Evolutionary conservation across 2,329 filamentous ascomycete genomes (phyloP), one percentile per base, ranked within the genome.

Genomic region (Exophiala viscosa): DNA sequence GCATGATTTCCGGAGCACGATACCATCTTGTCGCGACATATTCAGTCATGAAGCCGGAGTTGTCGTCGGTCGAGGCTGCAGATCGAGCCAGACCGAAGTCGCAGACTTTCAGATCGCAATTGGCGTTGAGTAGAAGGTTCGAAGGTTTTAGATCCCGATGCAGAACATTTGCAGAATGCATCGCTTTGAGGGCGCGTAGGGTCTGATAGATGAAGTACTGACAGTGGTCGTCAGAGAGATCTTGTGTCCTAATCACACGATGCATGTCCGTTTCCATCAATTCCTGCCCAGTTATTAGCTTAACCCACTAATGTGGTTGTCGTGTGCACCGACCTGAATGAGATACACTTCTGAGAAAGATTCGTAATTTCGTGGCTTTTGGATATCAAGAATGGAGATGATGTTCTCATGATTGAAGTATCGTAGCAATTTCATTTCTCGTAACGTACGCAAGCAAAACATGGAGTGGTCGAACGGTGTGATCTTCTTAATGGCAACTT

Each of bases 21-120:
- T 99, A 99, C 93, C 93, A 99, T 66, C 93, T 86, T 42, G 93
- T 99, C 46, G 93, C 93, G 52, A 99, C 93, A 70, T 99, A 99
- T 95, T 99, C 93, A 13, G 93, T 99, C 93, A 99, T 99, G 82
- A 99, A 99, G 17, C 93, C 93, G n/a, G 92, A 96, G 75, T 99
- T 99, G 73, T 99, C 93, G 68, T 99, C 93, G 63, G 95, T 95
- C 8, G 92, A 96, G 7, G 93, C 93, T 10, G 93, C 93, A 8
- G 92, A 97, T 67, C 91, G 86, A 44, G 93, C 93, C 52, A 99
- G 83, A 68, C 93, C 93, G 67, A 99, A 99, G 72, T 99, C 93
- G 75, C 93, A 99, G 63, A 99, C 93, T 75, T 99, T 99, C 63
- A 99, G 80, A 75, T 99, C 93, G 73, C 93, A 99, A 74, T 99